Evolutionary conservation across 805 yeast species (phyloP).

Genomic region (Candida takata): DNA sequence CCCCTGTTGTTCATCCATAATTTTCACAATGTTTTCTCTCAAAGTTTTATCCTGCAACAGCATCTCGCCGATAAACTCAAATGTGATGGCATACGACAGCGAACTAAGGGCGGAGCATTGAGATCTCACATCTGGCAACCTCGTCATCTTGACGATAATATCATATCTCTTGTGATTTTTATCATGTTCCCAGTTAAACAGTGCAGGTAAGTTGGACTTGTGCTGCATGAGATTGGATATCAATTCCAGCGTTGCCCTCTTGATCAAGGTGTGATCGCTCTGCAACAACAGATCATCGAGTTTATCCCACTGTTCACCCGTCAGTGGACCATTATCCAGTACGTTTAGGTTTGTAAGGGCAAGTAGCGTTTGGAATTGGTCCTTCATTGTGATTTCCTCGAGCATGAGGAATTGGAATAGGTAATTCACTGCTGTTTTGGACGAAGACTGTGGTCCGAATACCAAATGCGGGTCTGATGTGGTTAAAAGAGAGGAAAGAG

Average conservation of each 20-base stretch:
- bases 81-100: conserved; percentile 27
- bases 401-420: conserved; percentile 34
- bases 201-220: conserved; percentile 37
- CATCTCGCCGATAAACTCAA: conserved; percentile 30
- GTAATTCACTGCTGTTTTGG: conserved; percentile 18
- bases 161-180: conserved; percentile 34
- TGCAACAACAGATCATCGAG: conserved; percentile 39
- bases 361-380: conserved; percentile 46
- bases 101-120: conserved; percentile 36
- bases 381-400: conserved; percentile 23
- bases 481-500: conserved; percentile 37
- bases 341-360: conserved; percentile 64
- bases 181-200: conserved; percentile 46
- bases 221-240: conserved; percentile 50
- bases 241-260: conserved; percentile 56
- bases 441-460: conserved; percentile 23
- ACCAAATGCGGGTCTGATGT: conserved; percentile 39
- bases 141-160: conserved; percentile 33
- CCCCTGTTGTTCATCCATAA: conserved; percentile 23
- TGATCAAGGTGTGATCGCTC: conserved; percentile 38
- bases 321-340: conserved; percentile 30
- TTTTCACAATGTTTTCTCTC: conserved; percentile 18
- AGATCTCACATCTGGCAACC: conserved; percentile 32
- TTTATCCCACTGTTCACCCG: conserved; percentile 33
- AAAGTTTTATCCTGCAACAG: conserved; percentile 22